Base-by-base conservation (phyloP, 2,329 filamentous ascomycete species). In the Pseudogymnoascus sp. region DNA sequence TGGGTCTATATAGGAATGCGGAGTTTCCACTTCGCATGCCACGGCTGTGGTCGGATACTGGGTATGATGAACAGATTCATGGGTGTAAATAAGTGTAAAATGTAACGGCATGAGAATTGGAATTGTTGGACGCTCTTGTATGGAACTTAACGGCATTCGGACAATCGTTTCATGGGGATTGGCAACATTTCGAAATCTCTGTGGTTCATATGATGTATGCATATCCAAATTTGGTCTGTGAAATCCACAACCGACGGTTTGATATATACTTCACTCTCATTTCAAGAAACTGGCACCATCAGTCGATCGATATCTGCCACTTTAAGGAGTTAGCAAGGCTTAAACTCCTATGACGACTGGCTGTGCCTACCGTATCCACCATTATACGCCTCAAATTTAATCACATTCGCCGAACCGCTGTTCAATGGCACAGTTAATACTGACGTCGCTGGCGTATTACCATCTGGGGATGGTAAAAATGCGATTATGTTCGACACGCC, bases 281-380 rank as follows among this genome's bases (percentile, higher is more conserved):
- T 30, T 64, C 37, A 75, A 36, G 71, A 74, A n/a, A 72, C 67
- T 2, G 82, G 81, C 0, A 84, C 79, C 69, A 84, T 75, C 47
- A 85, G 60, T 6, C 77, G 71, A 71, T 85, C 82, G 12, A 84
- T 71, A 75, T 80, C 79, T 0, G 81, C 78, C 0, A 76, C 80
- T 71, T 30, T 36, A 53, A 61, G 11, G 50, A 20, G 61, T 66
- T 39, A 67, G 64, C 62, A 63, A 15, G 59, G n/a, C 7, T 50
- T 38, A 20, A 15, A 36, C 18, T 25, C 33, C 12, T 20, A 4
- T 11, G 15, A 39, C 20, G 33, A 1, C 38, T n/a, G 43, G 59
- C 57, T 7, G 57, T 43, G 68, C 69, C 65, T 63, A 72, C 72
- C 74, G 77, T 68, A 77, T 36, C 71, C 76, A 60, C 69, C 66